Evolutionary conservation across 208 protist species (phyloP).

Genomic region (Lotmaria passim): DNA sequence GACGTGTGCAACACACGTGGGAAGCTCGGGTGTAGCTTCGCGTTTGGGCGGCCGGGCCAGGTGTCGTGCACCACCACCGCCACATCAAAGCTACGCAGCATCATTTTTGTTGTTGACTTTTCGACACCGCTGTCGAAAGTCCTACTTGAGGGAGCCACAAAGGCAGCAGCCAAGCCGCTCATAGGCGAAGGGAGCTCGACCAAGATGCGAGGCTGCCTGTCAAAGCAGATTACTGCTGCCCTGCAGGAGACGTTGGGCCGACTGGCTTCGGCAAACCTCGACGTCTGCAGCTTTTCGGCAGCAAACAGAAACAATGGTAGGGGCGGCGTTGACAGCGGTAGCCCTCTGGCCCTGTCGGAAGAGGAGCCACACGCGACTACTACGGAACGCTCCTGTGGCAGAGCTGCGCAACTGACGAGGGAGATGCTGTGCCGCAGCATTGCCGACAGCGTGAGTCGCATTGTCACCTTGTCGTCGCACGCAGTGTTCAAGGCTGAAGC

Average conservation of each 20-base stretch:
- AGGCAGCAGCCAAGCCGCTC: not conserved
- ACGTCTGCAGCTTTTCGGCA: slow-evolving; percentile 46
- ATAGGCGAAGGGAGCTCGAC: not conserved
- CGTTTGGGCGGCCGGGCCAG: not conserved
- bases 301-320: not conserved
- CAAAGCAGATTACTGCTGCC: slow-evolving; percentile 41
- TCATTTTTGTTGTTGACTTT: slow-evolving; percentile 46
- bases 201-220: not conserved
- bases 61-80: not conserved
- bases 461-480: slow-evolving; percentile 59
- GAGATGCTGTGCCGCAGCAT: slow-evolving; percentile 52
- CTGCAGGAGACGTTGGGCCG: slow-evolving; percentile 44
- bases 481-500: slow-evolving; percentile 57
- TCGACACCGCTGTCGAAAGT: slow-evolving; percentile 18
- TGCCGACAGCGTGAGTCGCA: slow-evolving; percentile 61
- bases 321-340: not conserved
- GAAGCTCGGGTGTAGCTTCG: slow-evolving; percentile 43
- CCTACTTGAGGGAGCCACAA: not conserved
- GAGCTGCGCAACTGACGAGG: slow-evolving; percentile 12
- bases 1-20: slow-evolving; percentile 20
- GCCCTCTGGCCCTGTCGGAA: not conserved
- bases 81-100: slow-evolving; percentile 18
- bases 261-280: slow-evolving; percentile 50
- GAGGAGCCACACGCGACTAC: not conserved
- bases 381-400: not conserved